These are phyloP conservation scores for Chalciporus chontae DNA, from an alignment of 768 basidiomycete species.

Conservation along the genomic window DNA sequence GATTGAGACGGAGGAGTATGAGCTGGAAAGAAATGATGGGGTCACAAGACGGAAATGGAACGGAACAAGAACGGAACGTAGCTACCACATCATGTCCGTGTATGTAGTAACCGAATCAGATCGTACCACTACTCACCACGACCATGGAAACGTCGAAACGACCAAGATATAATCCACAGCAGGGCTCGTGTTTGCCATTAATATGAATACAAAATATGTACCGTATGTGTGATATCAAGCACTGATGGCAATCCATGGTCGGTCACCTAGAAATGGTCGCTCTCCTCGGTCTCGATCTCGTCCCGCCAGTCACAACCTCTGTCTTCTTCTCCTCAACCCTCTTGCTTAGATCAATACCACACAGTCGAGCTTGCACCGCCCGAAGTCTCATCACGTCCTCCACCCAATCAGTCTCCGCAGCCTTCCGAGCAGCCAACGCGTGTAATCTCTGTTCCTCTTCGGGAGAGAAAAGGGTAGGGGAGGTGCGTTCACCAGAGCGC, in stretches of 20 bases:
- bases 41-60: background rate
- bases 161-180: background rate
- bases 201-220: background rate
- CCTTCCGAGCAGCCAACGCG: slow-evolving; percentile 42
- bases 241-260: background rate
- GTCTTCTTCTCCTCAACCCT: slow-evolving; percentile 21
- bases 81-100: background rate
- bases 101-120: background rate
- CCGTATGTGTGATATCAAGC: slow-evolving; percentile 6
- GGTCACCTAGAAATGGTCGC: slow-evolving; percentile 18
- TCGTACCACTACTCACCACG: too few species aligned
- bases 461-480: slow-evolving; percentile 43
- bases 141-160: background rate
- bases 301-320: slow-evolving; percentile 20
- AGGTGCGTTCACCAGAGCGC: slow-evolving; percentile 58
- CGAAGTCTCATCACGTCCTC: slow-evolving; percentile 49
- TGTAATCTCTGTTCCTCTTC: slow-evolving; percentile 58
- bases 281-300: slow-evolving; percentile 28
- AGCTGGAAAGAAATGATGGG: background rate
- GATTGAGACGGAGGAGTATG: too few species aligned
- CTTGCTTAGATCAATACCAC: slow-evolving; percentile 30
- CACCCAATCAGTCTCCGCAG: slow-evolving; percentile 66
- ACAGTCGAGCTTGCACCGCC: slow-evolving; percentile 37
- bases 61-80: background rate
- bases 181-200: background rate